A percentile compares a stretch with the other conserved stretches of the same genome.
Evolutionary conservation across 495 filamentous ascomycete genomes (phyloP).

Genomic region (Podospora conica): DNA sequence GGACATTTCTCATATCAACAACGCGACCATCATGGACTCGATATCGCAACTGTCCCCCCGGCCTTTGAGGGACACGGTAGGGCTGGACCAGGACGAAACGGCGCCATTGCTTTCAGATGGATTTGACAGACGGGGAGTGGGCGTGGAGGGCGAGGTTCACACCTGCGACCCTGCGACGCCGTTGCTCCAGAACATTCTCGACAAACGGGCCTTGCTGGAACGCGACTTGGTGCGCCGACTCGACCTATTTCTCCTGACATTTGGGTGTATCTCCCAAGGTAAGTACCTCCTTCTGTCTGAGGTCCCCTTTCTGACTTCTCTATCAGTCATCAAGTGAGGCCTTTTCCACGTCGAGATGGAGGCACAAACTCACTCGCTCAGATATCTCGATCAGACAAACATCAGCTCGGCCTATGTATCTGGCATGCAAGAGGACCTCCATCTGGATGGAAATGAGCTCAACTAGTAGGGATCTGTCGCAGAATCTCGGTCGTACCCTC

Average conservation of each 20-base stretch:
- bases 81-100: background rate
- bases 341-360: background rate
- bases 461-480: conserved; percentile 25
- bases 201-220: conserved; percentile 24
- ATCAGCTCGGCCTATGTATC: conserved; percentile 40
- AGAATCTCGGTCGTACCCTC: too few relatives aligned
- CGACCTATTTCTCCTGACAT: conserved; percentile 39
- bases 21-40: background rate
- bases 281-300: background rate
- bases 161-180: background rate
- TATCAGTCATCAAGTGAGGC: conserved; percentile 29
- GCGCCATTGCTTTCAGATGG: background rate
- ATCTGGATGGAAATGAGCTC: conserved; percentile 35
- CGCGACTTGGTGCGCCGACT: conserved; percentile 33
- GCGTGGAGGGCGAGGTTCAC: background rate
- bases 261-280: conserved; percentile 39
- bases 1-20: background rate
- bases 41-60: background rate
- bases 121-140: background rate
- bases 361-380: background rate
- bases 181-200: background rate
- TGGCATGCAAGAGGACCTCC: conserved; percentile 41
- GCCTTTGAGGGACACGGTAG: background rate
- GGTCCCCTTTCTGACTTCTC: too few relatives aligned
- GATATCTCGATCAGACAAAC: conserved; percentile 34